Evolutionary conservation across 192 early-diverging fungal species (phyloP).

Genomic region (Coemansia guatemalensis): DNA sequence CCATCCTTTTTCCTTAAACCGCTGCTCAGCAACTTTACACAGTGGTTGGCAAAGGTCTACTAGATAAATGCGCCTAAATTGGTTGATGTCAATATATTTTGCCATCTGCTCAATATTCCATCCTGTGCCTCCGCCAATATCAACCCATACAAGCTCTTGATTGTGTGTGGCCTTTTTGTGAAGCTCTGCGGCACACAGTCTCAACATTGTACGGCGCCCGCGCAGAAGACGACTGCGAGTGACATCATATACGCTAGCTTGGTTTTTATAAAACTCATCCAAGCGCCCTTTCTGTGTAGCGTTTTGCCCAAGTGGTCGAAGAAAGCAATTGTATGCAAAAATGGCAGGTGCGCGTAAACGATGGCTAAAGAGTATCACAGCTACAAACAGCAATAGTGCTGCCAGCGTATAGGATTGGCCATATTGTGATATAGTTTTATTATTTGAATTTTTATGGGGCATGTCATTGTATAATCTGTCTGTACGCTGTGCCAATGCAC

Average conservation of each 20-base stretch:
- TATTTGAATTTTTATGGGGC: too few species aligned
- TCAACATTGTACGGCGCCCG: slow-evolving; percentile 77
- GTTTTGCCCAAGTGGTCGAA: slow-evolving; percentile 66
- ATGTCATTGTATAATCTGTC: too few species aligned
- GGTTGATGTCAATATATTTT: slow-evolving; percentile 64
- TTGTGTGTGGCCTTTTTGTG: slow-evolving; percentile 25
- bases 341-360: background rate
- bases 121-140: slow-evolving; percentile 68
- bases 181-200: slow-evolving; percentile 78
- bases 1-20: slow-evolving; percentile 78
- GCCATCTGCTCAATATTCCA: slow-evolving; percentile 82
- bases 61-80: slow-evolving; percentile 76
- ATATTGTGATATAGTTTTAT: too few species aligned
- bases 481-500: too few species aligned
- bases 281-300: slow-evolving; percentile 70
- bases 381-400: too few species aligned
- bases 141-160: slow-evolving; percentile 59
- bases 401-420: too few species aligned
- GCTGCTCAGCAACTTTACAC: slow-evolving; percentile 72
- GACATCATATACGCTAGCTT: slow-evolving; percentile 77
- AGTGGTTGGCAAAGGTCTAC: slow-evolving; percentile 82
- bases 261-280: slow-evolving; percentile 79
- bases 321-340: slow-evolving; percentile 74
- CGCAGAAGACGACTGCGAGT: slow-evolving; percentile 71
- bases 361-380: too few species aligned